A percentile compares a stretch with the other conserved stretches of the same genome.
These are phyloP conservation scores for Clohesyomyces aquaticus DNA, from an alignment of 495 filamentous ascomycete species.

Conservation along the genomic window DNA sequence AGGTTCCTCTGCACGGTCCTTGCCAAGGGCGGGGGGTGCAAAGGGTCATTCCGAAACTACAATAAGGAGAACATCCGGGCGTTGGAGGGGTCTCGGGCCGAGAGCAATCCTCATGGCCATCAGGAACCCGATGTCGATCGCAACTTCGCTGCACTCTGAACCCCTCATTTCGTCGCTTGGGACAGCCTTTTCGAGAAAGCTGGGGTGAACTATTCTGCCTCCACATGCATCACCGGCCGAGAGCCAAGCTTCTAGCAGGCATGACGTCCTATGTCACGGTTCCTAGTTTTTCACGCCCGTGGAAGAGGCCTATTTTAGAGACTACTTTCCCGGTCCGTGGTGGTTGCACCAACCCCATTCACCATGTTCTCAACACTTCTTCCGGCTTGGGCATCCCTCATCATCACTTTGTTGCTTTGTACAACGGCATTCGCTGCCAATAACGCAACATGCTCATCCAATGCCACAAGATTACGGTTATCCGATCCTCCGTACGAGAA, in stretches of 20 bases:
- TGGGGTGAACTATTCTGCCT: background rate
- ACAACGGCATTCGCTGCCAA: background rate
- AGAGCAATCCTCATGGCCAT: too few species aligned
- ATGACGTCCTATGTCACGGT: background rate
- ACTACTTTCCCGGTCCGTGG: background rate
- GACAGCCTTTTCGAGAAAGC: background rate
- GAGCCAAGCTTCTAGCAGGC: background rate
- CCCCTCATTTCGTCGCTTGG: background rate
- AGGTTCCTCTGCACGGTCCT: too few species aligned
- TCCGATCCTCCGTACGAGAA: slow-evolving; percentile 60
- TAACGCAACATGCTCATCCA: background rate
- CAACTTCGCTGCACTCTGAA: background rate
- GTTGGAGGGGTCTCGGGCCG: too few species aligned
- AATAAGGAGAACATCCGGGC: too few species aligned
- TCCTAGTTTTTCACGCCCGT: background rate
- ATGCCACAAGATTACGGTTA: slow-evolving; percentile 40
- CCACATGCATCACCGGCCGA: background rate
- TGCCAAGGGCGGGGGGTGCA: too few species aligned
- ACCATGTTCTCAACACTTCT: background rate
- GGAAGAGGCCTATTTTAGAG: background rate
- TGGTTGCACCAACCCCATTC: background rate
- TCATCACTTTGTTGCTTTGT: background rate
- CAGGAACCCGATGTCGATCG: too few species aligned
- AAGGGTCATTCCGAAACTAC: too few species aligned
- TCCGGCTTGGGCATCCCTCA: background rate